Evolutionary conservation across 2,329 filamentous ascomycete species (phyloP).

Genomic region (Talaromyces sp.): DNA sequence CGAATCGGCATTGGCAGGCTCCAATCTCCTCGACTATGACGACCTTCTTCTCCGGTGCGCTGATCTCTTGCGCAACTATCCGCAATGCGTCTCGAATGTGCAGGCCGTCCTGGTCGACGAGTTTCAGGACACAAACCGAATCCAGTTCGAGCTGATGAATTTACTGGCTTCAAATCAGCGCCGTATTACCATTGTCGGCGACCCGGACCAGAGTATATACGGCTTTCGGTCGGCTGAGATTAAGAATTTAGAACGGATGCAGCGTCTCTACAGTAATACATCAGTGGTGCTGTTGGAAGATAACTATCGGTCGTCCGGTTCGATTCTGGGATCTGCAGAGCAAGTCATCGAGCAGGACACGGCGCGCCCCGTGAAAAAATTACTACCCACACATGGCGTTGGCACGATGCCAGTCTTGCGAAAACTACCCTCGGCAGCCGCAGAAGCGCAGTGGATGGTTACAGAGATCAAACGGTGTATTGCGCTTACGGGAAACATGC

Average conservation of each 20-base stretch:
- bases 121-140: conserved; percentile 93
- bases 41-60: conserved; percentile 82
- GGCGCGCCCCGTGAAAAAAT: conserved; percentile 69
- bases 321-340: conserved; percentile 73
- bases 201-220: conserved; percentile 97
- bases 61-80: conserved; percentile 66
- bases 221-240: conserved; percentile 92
- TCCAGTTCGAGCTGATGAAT: conserved; percentile 92
- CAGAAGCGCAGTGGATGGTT: conserved; percentile 85
- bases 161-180: conserved; percentile 68
- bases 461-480: conserved; percentile 69
- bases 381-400: conserved; percentile 73
- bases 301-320: conserved; percentile 88
- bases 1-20: conserved; percentile 65
- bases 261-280: conserved; percentile 69
- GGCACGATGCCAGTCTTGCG: conserved; percentile 78
- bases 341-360: conserved; percentile 87
- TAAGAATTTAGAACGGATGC: conserved; percentile 75
- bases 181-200: conserved; percentile 89
- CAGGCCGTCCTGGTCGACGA: conserved; percentile 92
- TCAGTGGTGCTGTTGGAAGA: conserved; percentile 82
- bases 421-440: conserved; percentile 61
- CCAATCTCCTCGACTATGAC: conserved; percentile 89
- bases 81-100: conserved; percentile 80
- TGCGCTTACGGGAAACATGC: conserved; percentile 65